A percentile compares a stretch with the other conserved stretches of the same genome.
phyloP scores from a whole-genome alignment of 2,329 filamentous ascomycete species.

The Sclerotinia spermophila region DNA sequence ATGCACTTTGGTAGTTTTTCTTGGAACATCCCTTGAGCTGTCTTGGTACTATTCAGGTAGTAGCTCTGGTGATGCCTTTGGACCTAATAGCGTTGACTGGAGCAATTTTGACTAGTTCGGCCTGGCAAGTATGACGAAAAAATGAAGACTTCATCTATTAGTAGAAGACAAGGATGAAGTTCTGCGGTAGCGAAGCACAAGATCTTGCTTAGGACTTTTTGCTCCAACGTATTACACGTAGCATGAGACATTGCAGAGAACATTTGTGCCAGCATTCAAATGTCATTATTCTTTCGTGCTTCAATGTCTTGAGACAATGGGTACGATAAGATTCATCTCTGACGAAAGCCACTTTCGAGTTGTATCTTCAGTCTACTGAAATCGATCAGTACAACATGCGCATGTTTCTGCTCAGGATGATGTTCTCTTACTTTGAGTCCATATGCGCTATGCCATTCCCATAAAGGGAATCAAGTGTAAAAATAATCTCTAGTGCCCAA shows the following conservation, averaged over 20 bases:
- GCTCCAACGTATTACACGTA: conserved; percentile 14
- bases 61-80: background rate
- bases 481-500: conserved; percentile 28
- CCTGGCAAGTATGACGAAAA: background rate
- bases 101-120: background rate
- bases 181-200: conserved; percentile 13
- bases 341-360: conserved; percentile 28
- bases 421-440: conserved; percentile 31
- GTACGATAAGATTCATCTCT: conserved; percentile 25
- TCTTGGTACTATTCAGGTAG: background rate
- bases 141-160: background rate
- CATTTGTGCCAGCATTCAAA: conserved; percentile 25
- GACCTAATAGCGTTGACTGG: background rate
- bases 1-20: background rate
- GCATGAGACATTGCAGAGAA: conserved; percentile 18
- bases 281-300: conserved; percentile 26
- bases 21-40: background rate
- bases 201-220: conserved; percentile 1
- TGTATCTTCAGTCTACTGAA: conserved; percentile 25
- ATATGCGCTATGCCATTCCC: conserved; percentile 27
- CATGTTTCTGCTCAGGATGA: conserved; percentile 22
- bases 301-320: conserved; percentile 24
- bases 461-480: conserved; percentile 27
- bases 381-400: conserved; percentile 27
- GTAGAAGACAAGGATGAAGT: conserved; percentile 11